These are phyloP conservation scores for Talaromyces stipitatus DNA, from an alignment of 495 filamentous ascomycete species.

Conservation along the genomic window DNA sequence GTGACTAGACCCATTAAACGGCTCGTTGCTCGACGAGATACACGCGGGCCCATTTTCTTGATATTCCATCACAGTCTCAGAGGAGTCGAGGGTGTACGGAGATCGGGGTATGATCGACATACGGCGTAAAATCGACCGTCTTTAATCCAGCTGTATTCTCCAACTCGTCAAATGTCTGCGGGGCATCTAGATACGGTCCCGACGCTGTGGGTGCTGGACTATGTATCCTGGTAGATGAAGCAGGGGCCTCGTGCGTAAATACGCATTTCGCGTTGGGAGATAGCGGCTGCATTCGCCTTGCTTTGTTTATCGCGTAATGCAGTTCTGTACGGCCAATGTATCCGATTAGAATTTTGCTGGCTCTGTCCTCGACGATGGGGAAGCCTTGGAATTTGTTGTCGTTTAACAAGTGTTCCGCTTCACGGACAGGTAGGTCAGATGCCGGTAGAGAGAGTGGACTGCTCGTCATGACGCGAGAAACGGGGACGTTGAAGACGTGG, in stretches of 20 bases:
- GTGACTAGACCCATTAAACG: constrained; percentile 83
- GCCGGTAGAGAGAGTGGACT: constrained; percentile 67
- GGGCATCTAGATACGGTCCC: constrained; percentile 21
- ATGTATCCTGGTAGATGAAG: constrained; percentile 28
- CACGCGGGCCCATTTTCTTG: constrained; percentile 93
- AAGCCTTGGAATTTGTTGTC: constrained; percentile 92
- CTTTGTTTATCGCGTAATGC: constrained; percentile 83
- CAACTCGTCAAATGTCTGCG: constrained; percentile 60
- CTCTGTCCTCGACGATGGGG: constrained; percentile 75
- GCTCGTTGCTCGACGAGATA: constrained; percentile 84
- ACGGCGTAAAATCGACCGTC: constrained; percentile 78
- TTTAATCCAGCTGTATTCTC: constrained; percentile 45
- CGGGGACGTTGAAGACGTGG: constrained; percentile 92
- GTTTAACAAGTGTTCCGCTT: constrained; percentile 65
- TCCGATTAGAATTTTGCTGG: constrained; percentile 66
- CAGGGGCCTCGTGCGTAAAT: constrained; percentile 66
- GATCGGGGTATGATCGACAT: constrained; percentile 84
- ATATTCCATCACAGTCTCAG: constrained; percentile 99
- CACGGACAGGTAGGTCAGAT: constrained; percentile 63
- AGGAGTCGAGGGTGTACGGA: constrained; percentile 87
- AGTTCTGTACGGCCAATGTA: constrained; percentile 95
- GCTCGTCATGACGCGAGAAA: constrained; percentile 85
- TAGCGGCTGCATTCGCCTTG: constrained; percentile 65
- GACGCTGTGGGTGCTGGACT: constrained; percentile 20
- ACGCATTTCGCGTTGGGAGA: constrained; percentile 64